Evolutionary conservation across 768 basidiomycete species (phyloP).

Genomic region (Glaciozyma martinii): DNA sequence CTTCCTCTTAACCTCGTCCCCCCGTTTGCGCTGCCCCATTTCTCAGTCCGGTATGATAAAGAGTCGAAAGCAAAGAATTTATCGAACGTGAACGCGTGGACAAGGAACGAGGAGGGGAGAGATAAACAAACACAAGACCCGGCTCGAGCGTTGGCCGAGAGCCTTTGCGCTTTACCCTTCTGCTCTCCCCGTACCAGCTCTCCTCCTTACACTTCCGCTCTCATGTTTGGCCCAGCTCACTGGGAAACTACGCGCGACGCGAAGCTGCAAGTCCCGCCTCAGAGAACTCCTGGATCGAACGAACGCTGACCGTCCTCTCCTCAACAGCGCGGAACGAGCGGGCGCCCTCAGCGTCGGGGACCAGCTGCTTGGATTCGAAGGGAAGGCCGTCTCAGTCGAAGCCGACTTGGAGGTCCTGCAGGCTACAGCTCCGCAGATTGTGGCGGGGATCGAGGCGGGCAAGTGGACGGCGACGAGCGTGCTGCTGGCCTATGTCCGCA

Average conservation of each 20-base stretch:
- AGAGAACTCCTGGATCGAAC: background rate
- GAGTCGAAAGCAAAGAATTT: too few species aligned
- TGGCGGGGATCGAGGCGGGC: slow-evolving; percentile 4
- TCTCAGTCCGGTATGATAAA: too few species aligned
- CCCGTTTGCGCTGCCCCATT: background rate
- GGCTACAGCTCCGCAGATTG: background rate
- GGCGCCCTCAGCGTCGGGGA: background rate
- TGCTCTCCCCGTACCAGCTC: too few species aligned
- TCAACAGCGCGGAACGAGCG: background rate
- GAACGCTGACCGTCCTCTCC: background rate
- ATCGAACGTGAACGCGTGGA: too few species aligned
- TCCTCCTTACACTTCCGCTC: too few species aligned
- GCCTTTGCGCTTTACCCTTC: too few species aligned
- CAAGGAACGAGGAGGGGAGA: too few species aligned
- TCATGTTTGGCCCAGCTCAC: background rate
- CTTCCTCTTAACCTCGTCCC: background rate
- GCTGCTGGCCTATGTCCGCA: slow-evolving; percentile 24
- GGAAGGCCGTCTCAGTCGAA: too few species aligned
- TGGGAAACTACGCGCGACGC: background rate
- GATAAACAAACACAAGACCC: too few species aligned
- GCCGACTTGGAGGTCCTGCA: too few species aligned
- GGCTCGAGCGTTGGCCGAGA: too few species aligned
- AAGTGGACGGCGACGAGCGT: slow-evolving; percentile 29
- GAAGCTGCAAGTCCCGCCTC: background rate
- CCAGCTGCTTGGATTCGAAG: background rate